These are phyloP conservation scores for Fusarium camptoceras DNA, from an alignment of 2,329 filamentous ascomycete species.

Conservation along the genomic window DNA sequence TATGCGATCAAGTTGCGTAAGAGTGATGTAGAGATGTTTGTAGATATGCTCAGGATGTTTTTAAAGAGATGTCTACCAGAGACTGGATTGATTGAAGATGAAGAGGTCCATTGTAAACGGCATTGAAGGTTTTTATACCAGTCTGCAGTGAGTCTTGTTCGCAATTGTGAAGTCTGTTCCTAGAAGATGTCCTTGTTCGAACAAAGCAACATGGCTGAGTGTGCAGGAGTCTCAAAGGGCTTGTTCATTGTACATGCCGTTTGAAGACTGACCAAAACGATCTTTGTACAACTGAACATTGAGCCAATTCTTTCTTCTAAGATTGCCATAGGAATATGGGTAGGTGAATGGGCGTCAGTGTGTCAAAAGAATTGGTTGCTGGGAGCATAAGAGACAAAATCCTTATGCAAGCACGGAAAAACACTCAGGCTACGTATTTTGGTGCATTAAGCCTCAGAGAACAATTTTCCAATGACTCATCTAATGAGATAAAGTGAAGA, in stretches of 20 bases:
- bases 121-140: neutral
- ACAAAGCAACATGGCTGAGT: slow-evolving; percentile 10
- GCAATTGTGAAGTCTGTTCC: neutral
- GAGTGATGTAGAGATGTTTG: neutral
- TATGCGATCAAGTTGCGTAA: neutral
- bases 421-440: too few species aligned
- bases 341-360: neutral
- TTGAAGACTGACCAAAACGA: neutral
- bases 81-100: neutral
- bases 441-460: too few species aligned
- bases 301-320: neutral
- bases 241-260: neutral
- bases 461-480: too few species aligned
- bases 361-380: neutral
- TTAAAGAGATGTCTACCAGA: neutral
- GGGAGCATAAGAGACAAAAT: neutral
- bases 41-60: neutral
- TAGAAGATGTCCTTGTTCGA: neutral
- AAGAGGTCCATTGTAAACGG: neutral
- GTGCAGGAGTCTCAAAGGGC: neutral
- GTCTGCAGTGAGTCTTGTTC: neutral
- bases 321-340: neutral
- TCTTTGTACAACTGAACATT: neutral
- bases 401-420: too few species aligned
- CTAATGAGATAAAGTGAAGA: too few species aligned